These are phyloP conservation scores for Penicillium crustosum DNA, from an alignment of 2,329 filamentous ascomycete genomes.

Conservation along the genomic window DNA sequence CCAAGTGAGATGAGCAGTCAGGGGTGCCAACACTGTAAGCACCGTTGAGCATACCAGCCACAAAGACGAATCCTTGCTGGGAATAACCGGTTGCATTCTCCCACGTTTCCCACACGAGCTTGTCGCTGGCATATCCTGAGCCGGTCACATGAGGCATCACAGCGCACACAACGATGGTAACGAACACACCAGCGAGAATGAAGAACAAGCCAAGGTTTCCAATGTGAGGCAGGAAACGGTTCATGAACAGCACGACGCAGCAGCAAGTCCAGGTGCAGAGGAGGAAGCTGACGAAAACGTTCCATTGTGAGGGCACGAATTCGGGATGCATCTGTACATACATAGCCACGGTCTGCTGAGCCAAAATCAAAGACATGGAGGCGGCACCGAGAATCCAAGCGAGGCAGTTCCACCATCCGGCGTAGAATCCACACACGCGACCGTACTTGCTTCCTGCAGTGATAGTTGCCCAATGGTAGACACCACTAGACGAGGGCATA, in stretches of 20 bases:
- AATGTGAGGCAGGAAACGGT: conserved; percentile 53
- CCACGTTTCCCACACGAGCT: conserved; percentile 59
- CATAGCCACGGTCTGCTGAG: conserved; percentile 61
- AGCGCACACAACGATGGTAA: conserved; percentile 55
- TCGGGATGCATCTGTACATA: conserved; percentile 59
- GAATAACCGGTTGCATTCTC: conserved; percentile 46
- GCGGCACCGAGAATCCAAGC: conserved; percentile 63
- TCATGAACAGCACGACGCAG: conserved; percentile 56
- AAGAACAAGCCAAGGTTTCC: conserved; percentile 59
- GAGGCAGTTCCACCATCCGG: conserved; percentile 47
- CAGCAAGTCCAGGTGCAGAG: conserved; percentile 57
- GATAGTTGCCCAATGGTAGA: conserved; percentile 63
- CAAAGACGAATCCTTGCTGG: conserved; percentile 62
- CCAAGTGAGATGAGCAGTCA: conserved; percentile 64
- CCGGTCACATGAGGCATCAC: conserved; percentile 53
- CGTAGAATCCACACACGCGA: conserved; percentile 50
- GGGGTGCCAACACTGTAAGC: conserved; percentile 67
- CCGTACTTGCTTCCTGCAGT: conserved; percentile 56
- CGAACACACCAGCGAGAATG: conserved; percentile 53
- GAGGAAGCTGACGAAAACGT: conserved; percentile 60
- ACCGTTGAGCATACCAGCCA: conserved; percentile 67
- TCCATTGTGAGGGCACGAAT: conserved; percentile 56
- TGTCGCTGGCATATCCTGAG: conserved; percentile 47
- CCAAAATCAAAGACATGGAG: conserved; percentile 58
- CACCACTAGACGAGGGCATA: conserved; percentile 60